Evolutionary conservation across 306 rosid species (phyloP).

Genomic region (Castanospermum australe): DNA sequence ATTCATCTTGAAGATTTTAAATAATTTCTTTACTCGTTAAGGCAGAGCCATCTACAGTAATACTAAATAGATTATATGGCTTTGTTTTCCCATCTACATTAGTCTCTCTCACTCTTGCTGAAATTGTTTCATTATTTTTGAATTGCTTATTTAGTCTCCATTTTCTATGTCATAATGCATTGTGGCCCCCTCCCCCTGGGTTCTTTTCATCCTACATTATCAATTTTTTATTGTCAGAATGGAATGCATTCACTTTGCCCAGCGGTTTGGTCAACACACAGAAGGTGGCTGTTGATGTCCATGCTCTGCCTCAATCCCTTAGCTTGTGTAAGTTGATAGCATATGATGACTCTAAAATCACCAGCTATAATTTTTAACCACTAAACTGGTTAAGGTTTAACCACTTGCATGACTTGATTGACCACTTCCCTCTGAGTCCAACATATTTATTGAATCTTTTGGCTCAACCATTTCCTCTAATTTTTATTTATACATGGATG

Average conservation of each 20-base stretch:
- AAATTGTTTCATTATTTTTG: not conserved
- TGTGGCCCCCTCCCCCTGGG: too few species aligned
- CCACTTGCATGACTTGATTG: too few species aligned
- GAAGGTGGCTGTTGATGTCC: constrained; percentile 74
- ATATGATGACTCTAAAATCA: not conserved
- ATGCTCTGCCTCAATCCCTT: constrained; percentile 66
- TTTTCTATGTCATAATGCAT: not conserved
- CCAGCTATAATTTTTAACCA: not conserved
- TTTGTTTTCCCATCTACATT: not conserved
- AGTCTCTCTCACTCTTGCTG: not conserved
- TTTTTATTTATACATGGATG: not conserved
- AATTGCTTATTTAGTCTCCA: not conserved
- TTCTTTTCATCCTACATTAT: not conserved
- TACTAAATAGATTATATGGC: not conserved
- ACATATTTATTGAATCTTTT: too few species aligned
- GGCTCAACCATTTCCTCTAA: too few species aligned
- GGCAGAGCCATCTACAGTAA: not conserved
- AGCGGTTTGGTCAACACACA: constrained; percentile 73
- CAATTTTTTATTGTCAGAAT: constrained; percentile 47
- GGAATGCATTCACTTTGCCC: constrained; percentile 77
- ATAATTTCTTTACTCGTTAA: not conserved
- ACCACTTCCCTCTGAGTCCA: too few species aligned
- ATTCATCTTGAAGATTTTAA: not conserved
- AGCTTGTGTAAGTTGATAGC: constrained; percentile 60
- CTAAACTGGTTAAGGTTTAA: too few species aligned